Conservation (phyloP, 441 rosid genomes). For the Brassica balearica region DNA sequence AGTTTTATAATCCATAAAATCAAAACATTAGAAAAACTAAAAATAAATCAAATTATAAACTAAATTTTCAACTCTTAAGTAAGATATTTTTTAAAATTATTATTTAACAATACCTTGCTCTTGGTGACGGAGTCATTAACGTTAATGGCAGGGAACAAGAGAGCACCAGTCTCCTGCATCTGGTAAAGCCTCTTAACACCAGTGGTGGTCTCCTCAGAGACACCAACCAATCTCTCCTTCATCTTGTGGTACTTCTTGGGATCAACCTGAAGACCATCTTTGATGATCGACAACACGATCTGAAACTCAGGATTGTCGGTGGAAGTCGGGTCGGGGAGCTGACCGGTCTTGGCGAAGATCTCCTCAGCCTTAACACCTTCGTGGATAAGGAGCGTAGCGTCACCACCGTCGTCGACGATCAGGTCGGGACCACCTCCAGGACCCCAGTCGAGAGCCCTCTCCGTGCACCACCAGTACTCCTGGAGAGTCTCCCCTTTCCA, state of each 20-base stretch:
- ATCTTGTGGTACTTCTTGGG: conserved; percentile 80
- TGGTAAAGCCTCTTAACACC: conserved; percentile 96
- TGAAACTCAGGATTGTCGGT: conserved; percentile 92
- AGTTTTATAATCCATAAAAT: too few species aligned
- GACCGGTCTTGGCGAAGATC: conserved; percentile 67
- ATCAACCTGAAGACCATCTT: conserved; percentile 74
- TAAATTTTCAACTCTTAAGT: too few species aligned
- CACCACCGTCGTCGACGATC: conserved; percentile 95
- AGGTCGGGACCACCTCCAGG: conserved; percentile 91
- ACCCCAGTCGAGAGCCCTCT: conserved; percentile 95
- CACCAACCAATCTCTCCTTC: conserved; percentile 92
- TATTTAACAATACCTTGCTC: conserved; percentile 73
- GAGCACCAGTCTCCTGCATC: conserved; percentile 84
- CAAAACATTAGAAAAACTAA: too few species aligned
- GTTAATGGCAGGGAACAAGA: conserved; percentile 90
- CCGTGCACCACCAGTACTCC: conserved; percentile 99
- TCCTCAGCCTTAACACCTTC: conserved; percentile 96
- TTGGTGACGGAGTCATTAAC: conserved; percentile 97
- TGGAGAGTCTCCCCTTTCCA: conserved; percentile 97
- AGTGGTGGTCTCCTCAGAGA: conserved; percentile 94
- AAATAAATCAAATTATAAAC: too few species aligned
- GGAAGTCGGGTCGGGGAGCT: conserved; percentile 72
- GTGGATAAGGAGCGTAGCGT: conserved; percentile 86
- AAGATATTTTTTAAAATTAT: too few species aligned
- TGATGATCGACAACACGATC: conserved; percentile 76